Conservation (phyloP, 164 flowering plant species). For the Tinospora cordifolia region DNA sequence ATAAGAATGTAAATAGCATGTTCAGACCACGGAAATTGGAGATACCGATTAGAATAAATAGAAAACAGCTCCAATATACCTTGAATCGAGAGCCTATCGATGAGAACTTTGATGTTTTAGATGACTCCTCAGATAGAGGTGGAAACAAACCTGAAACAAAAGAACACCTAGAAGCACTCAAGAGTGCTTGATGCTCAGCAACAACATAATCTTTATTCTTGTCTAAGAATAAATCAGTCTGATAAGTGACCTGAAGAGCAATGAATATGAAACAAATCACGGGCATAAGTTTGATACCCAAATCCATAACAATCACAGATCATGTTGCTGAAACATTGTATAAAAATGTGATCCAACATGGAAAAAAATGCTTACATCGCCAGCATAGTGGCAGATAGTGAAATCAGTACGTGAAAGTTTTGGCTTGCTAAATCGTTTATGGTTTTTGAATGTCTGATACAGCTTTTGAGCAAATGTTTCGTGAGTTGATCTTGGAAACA, state of each 20-base stretch:
- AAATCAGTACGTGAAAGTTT: conserved; percentile 87
- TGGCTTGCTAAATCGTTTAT: conserved; percentile 90
- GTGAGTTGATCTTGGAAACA: conserved; percentile 99
- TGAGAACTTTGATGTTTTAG: conserved; percentile 86
- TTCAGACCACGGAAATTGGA: conserved; percentile 3
- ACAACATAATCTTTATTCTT: conserved; percentile 99
- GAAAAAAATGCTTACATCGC: conserved; percentile 64
- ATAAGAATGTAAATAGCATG: conserved; percentile 11
- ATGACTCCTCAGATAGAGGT: conserved; percentile 64
- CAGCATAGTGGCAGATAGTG: conserved; percentile 95
- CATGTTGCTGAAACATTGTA: neutral
- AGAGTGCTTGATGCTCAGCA: conserved; percentile 92
- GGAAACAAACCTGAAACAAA: conserved; percentile 85
- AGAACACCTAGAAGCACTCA: conserved; percentile 72
- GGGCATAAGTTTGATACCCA: neutral
- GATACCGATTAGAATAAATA: conserved; percentile 3
- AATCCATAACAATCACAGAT: neutral
- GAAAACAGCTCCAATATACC: conserved; percentile 31
- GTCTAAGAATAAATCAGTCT: conserved; percentile 88
- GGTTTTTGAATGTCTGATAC: conserved; percentile 77
- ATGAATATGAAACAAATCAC: neutral
- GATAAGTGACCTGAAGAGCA: conserved; percentile 79
- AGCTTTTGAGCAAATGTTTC: conserved; percentile 96
- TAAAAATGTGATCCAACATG: neutral
- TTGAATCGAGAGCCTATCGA: conserved; percentile 95